These are phyloP conservation scores for Globisporangium viniferum DNA, from an alignment of 352 stramenopile species.

Conservation along the genomic window DNA sequence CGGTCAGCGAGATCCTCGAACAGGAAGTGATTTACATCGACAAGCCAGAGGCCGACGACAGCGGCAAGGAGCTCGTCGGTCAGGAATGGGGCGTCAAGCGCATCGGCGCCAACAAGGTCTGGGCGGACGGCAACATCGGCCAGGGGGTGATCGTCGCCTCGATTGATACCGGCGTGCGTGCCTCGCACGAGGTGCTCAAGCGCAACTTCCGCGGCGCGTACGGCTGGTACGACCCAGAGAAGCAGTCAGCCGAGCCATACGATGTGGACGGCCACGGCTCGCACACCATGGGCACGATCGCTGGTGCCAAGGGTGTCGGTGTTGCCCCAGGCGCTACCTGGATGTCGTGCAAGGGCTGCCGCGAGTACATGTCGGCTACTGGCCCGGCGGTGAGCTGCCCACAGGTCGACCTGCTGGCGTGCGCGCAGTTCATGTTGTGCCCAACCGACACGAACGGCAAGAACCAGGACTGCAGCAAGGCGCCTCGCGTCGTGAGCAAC, in stretches of 20 bases:
- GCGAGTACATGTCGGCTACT: background rate
- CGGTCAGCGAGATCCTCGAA: no score
- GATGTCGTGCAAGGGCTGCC: constrained; percentile 19
- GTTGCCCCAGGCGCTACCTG: constrained; percentile 12
- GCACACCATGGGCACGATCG: constrained; percentile 18
- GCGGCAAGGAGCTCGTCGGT: background rate
- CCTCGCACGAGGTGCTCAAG: background rate
- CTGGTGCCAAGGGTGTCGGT: constrained; percentile 11
- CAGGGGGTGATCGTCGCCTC: background rate
- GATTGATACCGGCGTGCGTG: background rate
- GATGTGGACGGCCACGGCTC: constrained; percentile 4
- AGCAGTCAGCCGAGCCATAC: no score
- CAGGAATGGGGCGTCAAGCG: background rate
- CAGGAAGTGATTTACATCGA: no score
- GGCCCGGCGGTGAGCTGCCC: no score
- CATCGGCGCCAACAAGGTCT: background rate
- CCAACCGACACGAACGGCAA: constrained; percentile 22
- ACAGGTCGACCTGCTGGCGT: no score
- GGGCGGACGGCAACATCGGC: background rate
- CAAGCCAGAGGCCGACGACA: no score
- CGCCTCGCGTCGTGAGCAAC: constrained; percentile 27
- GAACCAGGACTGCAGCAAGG: constrained; percentile 19
- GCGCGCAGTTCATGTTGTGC: constrained; percentile 26
- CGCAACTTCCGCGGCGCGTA: no score
- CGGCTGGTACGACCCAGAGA: no score